Evolutionary conservation across 306 rosid species (phyloP).

Genomic region (Lotus japonicus): DNA sequence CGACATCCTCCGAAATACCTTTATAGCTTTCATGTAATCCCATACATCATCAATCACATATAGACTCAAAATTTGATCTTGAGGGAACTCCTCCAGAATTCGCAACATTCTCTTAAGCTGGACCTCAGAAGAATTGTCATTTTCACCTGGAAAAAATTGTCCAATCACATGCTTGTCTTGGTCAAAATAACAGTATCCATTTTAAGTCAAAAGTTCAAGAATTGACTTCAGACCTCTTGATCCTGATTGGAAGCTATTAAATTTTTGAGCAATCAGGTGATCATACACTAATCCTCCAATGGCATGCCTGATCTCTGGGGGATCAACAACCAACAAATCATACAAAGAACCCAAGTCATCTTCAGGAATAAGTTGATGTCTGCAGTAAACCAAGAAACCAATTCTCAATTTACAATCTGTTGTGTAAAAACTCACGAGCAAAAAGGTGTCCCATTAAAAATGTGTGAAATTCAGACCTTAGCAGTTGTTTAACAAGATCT

Average conservation of each 20-base stretch:
- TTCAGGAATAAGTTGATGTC: slow-evolving; percentile 93
- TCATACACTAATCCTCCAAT: slow-evolving; percentile 93
- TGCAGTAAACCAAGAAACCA: slow-evolving; percentile 37
- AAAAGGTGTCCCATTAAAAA: slow-evolving; percentile 11
- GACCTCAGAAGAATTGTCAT: slow-evolving; percentile 64
- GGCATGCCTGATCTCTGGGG: slow-evolving; percentile 95
- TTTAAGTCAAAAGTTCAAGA: neutral
- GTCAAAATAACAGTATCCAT: slow-evolving; percentile 22
- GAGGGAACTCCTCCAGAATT: slow-evolving; percentile 88
- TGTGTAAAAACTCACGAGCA: slow-evolving; percentile 9
- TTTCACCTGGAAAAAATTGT: slow-evolving; percentile 55
- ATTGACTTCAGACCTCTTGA: slow-evolving; percentile 41
- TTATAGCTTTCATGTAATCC: slow-evolving; percentile 95
- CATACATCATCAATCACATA: slow-evolving; percentile 97
- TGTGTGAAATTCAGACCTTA: slow-evolving; percentile 45
- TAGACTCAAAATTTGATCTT: slow-evolving; percentile 76
- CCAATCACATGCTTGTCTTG: slow-evolving; percentile 10
- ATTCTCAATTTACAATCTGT: slow-evolving; percentile 19
- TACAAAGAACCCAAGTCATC: slow-evolving; percentile 93
- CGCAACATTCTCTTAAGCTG: slow-evolving; percentile 86
- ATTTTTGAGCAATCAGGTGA: slow-evolving; percentile 90
- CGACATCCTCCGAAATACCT: slow-evolving; percentile 42
- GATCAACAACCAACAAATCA: slow-evolving; percentile 87
- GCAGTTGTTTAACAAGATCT: slow-evolving; percentile 90
- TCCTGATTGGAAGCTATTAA: slow-evolving; percentile 64